Conservation (phyloP, 1,284 basidiomycete genomes). For the Fomitiporia mediterranea region DNA sequence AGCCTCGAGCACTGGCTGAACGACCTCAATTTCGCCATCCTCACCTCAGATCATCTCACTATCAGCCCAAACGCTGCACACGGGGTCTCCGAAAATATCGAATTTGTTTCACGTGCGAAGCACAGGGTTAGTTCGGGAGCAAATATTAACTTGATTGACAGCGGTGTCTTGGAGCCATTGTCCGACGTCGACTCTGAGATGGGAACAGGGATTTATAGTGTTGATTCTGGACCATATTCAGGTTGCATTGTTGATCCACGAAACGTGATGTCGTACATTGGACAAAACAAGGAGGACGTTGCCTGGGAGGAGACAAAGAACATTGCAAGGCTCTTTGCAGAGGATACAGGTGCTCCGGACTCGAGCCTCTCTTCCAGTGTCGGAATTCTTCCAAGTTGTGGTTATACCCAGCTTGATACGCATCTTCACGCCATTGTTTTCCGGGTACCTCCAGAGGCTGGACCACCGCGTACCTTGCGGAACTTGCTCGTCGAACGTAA, state of each 20-base stretch:
- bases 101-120: conserved; percentile 1
- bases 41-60: not conserved
- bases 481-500: not conserved
- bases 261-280: not conserved
- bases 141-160: not conserved
- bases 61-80: not conserved
- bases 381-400: conserved; percentile 3
- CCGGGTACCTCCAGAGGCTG: not conserved
- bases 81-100: not conserved
- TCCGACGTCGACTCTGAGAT: not conserved
- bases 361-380: not conserved
- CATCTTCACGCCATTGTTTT: conserved; percentile 2
- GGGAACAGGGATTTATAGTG: not conserved
- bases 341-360: not conserved
- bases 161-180: not conserved
- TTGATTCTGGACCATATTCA: not conserved
- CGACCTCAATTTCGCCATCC: not conserved
- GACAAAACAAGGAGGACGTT: not conserved
- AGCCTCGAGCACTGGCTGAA: not conserved
- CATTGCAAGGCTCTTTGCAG: not conserved
- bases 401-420: not conserved
- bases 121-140: not conserved
- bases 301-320: not conserved
- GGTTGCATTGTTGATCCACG: conserved; percentile 7
- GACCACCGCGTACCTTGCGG: not conserved